phyloP scores from a whole-genome alignment of 306 rosid genomes.

The Prunus mongolica region DNA sequence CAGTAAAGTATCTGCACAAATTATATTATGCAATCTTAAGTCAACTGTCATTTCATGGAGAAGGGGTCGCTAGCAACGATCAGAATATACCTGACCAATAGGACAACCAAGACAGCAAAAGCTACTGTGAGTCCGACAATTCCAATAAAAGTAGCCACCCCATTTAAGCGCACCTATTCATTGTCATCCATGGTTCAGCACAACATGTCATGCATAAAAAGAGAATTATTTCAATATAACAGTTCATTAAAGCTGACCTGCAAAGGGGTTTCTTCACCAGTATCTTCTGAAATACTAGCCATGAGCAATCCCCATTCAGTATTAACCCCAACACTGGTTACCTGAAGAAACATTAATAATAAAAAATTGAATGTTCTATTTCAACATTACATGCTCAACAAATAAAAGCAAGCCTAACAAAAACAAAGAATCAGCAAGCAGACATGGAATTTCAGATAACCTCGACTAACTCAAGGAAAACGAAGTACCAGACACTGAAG shows the following conservation, averaged over 20 bases:
- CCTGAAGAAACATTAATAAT: constrained; percentile 41
- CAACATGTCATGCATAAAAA: not conserved
- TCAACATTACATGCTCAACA: not conserved
- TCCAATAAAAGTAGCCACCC: constrained; percentile 96
- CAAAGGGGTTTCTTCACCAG: constrained; percentile 97
- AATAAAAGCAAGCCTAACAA: not conserved
- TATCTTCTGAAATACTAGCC: constrained; percentile 99
- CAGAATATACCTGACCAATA: constrained; percentile 58
- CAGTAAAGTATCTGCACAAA: constrained; percentile 74
- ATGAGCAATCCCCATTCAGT: constrained; percentile 99
- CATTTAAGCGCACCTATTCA: constrained; percentile 86
- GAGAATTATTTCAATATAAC: not conserved
- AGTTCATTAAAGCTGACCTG: constrained; percentile 44
- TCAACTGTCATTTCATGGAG: not conserved
- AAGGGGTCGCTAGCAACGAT: constrained; percentile 5
- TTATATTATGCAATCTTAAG: constrained; percentile 7
- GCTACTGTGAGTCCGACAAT: constrained; percentile 94
- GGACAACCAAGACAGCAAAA: constrained; percentile 63
- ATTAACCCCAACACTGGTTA: constrained; percentile 83
- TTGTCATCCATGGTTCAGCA: constrained; percentile 20
- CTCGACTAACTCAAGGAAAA: no score
- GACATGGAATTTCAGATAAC: not conserved
- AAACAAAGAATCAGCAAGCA: not conserved
- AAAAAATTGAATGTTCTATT: not conserved
- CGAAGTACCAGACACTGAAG: no score